Base-by-base conservation (phyloP, 495 filamentous ascomycete species). In the Xylaria scruposa region DNA sequence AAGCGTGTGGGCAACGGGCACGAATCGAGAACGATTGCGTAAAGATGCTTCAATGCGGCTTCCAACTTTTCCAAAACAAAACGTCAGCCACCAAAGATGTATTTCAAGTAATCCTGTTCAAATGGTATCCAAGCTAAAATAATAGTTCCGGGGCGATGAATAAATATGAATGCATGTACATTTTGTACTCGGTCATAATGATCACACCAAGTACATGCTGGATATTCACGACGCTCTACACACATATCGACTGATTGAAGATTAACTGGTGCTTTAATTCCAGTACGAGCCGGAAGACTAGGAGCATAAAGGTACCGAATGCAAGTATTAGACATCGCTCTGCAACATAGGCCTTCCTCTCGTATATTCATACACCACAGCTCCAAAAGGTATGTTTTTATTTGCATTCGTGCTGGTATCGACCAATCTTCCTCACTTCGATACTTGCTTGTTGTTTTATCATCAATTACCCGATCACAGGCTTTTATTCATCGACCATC, bases 341-440 rank as follows among this genome's bases (percentile, higher is more conserved):
- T n/a, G 33, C 46, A 15, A 8, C 60, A 62, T n/a, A 62, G 33
- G 36, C 5, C 19, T 60, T 19, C 3, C 59, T 62, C 15, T 29
- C 60, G 4, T 44, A 2, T 19, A 5, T 36, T 33, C 15, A 46
- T 53, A 38, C 36, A 15, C 40, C 47, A 44, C 15, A 54, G 49
- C 33, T 26, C 36, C 59, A 56, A 21, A 44, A 70, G 33, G 36
- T 64, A 44, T 46, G 38, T 63, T 61, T 70, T 61, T 70, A 44
- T 70, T 61, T 56, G 31, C 58, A 62, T 47, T 53, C 58, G 44
- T 26, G 31, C 29, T 10, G 19, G 29, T 70, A 62, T 70, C 29
- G 44, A 40, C 68, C 24, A 66, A 26, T 33, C 36, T 46, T 36
- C 42, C 26, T 29, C 19, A 12, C 38, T 44, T 46, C 33, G 29